Base-by-base conservation (phyloP, 78 protist species). In the Isochrysis galbana region DNA sequence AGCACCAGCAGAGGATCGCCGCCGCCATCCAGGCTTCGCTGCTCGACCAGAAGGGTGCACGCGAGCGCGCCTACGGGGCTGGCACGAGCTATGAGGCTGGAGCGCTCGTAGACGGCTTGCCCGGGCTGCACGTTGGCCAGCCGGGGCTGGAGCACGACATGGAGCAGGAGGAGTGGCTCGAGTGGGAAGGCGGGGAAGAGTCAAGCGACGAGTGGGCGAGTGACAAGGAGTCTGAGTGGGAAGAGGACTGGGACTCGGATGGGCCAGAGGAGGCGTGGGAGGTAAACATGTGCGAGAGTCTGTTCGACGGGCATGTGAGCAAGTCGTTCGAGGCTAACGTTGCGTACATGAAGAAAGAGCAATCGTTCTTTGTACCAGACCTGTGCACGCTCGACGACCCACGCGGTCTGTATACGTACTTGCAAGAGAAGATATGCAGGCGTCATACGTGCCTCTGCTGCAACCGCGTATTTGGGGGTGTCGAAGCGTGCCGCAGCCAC, bases 311-410 rank as follows among this genome's bases (percentile, higher is more conserved):
- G n/a, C 72, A 19, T 11, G 72, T 21, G 72, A 23, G n/a, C 72
- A n/a, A 23, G 72, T 61, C 72, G n/a, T 61, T 61, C 26, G 72
- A 61, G 72, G 72, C 72, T n/a, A 61, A 61, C 72, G 72, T 61
- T 11, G 10, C 32, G 38, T 19, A 19, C 32, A 61, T 61, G 72
- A 11, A n/a, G 38, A 23, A n/a, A n/a, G 38, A 19, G 2, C 22
- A 61, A 23, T 4, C 32, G 32, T 61, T 61, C 72, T 11, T 21
- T n/a, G 72, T 74, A n/a, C 83, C 83, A 7, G 5, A 21, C 4
- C 21, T 23, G 42, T 23, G 38, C 38, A 10, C 29, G 23, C 42
- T 74, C 23, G 41, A 2, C 34, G 83, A 74, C 23, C 47, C 83
- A 14, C 83, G 44, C 34, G 42, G 83, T 22, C 83, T 74, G n/a